Percentiles rank a stretch among this genome's conserved stretches.
Evolutionary conservation across 805 yeast species (phyloP).

Genomic region (Saturnispora mendoncae): DNA sequence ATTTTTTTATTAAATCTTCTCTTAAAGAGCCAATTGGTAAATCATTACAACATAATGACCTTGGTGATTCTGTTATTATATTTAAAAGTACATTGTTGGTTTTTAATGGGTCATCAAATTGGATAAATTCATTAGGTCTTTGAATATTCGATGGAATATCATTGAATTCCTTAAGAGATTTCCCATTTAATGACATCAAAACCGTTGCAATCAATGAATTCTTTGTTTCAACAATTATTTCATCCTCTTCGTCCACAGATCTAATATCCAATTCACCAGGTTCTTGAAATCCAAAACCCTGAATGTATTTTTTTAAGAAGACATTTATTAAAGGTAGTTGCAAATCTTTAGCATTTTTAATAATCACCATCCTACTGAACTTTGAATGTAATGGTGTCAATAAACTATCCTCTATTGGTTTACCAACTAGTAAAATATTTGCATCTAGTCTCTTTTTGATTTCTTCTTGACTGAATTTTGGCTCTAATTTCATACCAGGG

Average conservation of each 20-base stretch:
- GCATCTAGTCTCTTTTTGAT: constrained; percentile 3
- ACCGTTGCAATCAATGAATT: background rate
- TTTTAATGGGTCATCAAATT: constrained; percentile 8
- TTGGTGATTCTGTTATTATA: constrained; percentile 30
- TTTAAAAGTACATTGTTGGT: constrained; percentile 8
- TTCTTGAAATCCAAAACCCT: background rate
- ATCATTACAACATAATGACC: constrained; percentile 28
- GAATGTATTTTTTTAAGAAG: constrained; percentile 7
- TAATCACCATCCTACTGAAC: constrained; percentile 19
- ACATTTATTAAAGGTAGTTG: constrained; percentile 27
- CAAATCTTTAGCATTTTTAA: constrained; percentile 15
- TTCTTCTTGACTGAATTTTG: constrained; percentile 3
- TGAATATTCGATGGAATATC: background rate
- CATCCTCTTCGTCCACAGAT: background rate
- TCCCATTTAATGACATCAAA: background rate
- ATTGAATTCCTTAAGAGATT: background rate
- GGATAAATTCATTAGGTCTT: constrained; percentile 40
- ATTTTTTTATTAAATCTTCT: constrained; percentile 34
- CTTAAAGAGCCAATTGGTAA: constrained; percentile 36
- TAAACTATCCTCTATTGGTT: constrained; percentile 1
- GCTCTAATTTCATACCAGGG: constrained; percentile 40
- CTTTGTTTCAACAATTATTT: background rate
- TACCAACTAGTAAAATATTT: background rate
- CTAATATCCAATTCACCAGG: background rate
- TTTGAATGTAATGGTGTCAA: constrained; percentile 23